Conservation (phyloP, 176 grass and related monocot genomes). For the Thinopyrum elongatum region DNA sequence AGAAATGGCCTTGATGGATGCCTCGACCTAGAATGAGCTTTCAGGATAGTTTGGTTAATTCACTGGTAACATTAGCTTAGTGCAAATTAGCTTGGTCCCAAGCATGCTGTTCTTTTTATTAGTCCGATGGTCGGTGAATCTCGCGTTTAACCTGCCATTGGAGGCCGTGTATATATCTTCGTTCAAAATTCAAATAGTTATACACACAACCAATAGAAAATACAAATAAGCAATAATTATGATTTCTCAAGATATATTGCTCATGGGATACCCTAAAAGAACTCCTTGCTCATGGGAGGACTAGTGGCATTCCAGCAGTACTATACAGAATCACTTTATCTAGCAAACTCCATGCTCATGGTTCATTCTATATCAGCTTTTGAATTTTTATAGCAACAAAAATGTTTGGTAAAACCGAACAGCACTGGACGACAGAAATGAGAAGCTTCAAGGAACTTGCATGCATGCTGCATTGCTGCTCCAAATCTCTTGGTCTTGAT, state of each 20-base stretch:
- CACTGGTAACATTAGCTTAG: no score
- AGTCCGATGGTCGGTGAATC: no score
- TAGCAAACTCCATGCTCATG: neutral
- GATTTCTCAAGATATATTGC: neutral
- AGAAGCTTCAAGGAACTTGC: slow-evolving; percentile 48
- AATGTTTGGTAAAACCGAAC: neutral
- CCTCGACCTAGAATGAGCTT: no score
- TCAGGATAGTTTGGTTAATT: no score
- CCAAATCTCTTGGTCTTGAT: slow-evolving; percentile 10
- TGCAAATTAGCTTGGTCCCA: no score
- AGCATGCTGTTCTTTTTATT: no score
- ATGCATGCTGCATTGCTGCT: neutral
- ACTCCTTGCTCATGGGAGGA: neutral
- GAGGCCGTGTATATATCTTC: neutral
- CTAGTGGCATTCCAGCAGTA: neutral
- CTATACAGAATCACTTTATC: neutral
- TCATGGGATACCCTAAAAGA: neutral
- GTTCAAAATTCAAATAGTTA: neutral
- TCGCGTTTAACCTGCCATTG: no score
- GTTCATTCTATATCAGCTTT: neutral
- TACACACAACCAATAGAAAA: neutral
- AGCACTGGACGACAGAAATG: neutral
- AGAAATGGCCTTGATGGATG: no score
- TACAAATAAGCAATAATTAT: neutral
- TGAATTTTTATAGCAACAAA: neutral